A percentile compares a stretch with the other conserved stretches of the same genome.
Evolutionary conservation across 306 rosid genomes (phyloP).

Genomic region (Fagus sylvatica): DNA sequence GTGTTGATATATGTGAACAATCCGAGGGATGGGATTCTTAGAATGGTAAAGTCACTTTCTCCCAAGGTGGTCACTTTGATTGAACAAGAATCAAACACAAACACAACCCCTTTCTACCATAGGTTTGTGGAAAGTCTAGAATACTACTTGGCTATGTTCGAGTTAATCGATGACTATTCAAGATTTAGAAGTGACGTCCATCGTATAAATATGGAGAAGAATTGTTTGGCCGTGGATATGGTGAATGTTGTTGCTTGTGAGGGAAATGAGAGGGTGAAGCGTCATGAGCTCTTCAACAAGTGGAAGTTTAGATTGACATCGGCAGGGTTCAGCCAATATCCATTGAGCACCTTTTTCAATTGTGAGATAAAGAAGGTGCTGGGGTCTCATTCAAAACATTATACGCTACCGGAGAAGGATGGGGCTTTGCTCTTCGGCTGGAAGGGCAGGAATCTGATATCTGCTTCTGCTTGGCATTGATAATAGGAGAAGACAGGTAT

Average conservation of each 20-base stretch:
- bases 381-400: conserved; percentile 74
- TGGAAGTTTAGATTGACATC: conserved; percentile 89
- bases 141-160: conserved; percentile 91
- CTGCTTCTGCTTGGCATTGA: conserved; percentile 94
- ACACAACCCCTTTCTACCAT: conserved; percentile 82
- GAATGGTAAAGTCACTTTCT: conserved; percentile 4
- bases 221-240: conserved; percentile 81
- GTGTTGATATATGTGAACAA: too few species aligned
- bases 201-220: conserved; percentile 82
- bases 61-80: too few species aligned
- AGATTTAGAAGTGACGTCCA: too few species aligned
- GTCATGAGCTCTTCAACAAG: conserved; percentile 90
- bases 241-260: conserved; percentile 90
- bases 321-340: conserved; percentile 84
- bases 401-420: conserved; percentile 71
- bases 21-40: too few species aligned
- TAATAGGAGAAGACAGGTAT: conserved; percentile 19
- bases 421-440: conserved; percentile 94
- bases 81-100: conserved; percentile 97
- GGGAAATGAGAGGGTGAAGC: conserved; percentile 82
- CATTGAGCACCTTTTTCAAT: conserved; percentile 83
- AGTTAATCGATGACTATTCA: conserved; percentile 89
- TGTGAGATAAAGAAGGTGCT: conserved; percentile 65
- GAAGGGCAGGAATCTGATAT: conserved; percentile 79
- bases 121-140: conserved; percentile 79